A percentile compares a stretch with the other conserved stretches of the same genome.
phyloP scores from a whole-genome alignment of 2,329 filamentous ascomycete species.

The Ophiostoma pallidulum region DNA sequence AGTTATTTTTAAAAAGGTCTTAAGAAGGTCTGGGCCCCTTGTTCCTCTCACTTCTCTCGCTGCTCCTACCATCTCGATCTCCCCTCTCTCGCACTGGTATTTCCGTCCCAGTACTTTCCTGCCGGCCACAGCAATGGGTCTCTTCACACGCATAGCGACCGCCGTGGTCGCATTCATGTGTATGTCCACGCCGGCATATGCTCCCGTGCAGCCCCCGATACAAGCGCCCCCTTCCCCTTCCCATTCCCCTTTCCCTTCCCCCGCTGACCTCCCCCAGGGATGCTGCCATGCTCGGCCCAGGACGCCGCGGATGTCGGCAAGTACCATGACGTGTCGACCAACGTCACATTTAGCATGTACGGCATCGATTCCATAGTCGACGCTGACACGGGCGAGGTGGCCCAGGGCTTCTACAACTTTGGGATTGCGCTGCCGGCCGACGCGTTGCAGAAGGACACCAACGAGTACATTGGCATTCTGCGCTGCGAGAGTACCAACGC shows the following conservation, averaged over 20 bases:
- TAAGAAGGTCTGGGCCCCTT: not conserved
- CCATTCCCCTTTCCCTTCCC: too few relatives aligned
- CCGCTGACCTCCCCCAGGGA: not conserved
- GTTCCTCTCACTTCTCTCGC: not conserved
- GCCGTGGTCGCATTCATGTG: constrained; percentile 9
- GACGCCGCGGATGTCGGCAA: constrained; percentile 1
- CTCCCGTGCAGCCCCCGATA: too few relatives aligned
- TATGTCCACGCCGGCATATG: too few relatives aligned
- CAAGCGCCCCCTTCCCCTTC: too few relatives aligned
- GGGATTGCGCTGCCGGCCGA: constrained; percentile 45
- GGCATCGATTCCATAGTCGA: constrained; percentile 7
- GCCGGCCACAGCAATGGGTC: constrained; percentile 3
- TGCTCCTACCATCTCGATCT: not conserved
- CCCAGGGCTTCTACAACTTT: constrained; percentile 25
- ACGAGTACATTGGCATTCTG: constrained; percentile 52
- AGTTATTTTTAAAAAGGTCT: too few relatives aligned
- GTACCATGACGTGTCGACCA: constrained; percentile 13
- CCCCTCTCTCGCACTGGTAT: not conserved
- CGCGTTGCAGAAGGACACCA: constrained; percentile 36
- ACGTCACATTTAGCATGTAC: constrained; percentile 16
- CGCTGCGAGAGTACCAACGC: constrained; percentile 35
- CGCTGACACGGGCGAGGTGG: constrained; percentile 9
- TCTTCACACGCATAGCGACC: constrained; percentile 8
- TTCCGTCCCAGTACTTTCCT: not conserved
- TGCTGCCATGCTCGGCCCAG: constrained; percentile 10